These are phyloP conservation scores for Grifola frondosa DNA, from an alignment of 1,284 basidiomycete genomes.

Conservation along the genomic window DNA sequence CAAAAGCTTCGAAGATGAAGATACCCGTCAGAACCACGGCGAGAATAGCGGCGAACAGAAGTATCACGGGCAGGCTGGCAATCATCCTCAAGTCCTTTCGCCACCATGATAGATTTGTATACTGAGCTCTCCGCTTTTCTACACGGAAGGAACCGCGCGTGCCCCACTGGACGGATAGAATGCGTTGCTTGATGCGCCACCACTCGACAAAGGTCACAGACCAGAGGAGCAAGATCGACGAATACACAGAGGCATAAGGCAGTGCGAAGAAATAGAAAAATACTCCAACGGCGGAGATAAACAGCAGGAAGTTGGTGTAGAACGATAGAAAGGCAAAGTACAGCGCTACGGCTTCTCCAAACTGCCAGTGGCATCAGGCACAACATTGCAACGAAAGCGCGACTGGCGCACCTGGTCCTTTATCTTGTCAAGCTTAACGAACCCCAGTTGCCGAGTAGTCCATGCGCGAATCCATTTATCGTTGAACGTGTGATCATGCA, in stretches of 20 bases:
- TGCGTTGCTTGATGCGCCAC: conserved; percentile 84
- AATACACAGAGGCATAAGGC: conserved; percentile 80
- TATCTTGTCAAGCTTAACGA: conserved; percentile 58
- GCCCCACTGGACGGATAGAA: conserved; percentile 79
- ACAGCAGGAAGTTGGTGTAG: conserved; percentile 77
- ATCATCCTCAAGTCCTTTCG: conserved; percentile 74
- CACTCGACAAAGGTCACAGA: conserved; percentile 83
- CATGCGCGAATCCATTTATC: conserved; percentile 69
- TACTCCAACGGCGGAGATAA: conserved; percentile 65
- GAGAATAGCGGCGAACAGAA: conserved; percentile 73
- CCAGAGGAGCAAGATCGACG: conserved; percentile 75
- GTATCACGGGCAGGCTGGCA: conserved; percentile 76
- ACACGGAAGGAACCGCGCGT: conserved; percentile 76
- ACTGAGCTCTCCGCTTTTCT: conserved; percentile 73
- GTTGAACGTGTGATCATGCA: conserved; percentile 85
- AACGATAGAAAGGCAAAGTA: conserved; percentile 88
- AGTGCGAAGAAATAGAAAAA: conserved; percentile 63
- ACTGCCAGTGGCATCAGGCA: conserved; percentile 43
- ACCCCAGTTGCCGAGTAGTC: conserved; percentile 59
- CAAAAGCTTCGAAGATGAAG: conserved; percentile 88
- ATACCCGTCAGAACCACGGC: conserved; percentile 73
- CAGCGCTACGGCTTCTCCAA: conserved; percentile 85
- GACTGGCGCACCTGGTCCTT: conserved; percentile 51
- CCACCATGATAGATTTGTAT: conserved; percentile 69
- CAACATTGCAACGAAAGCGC: background rate